These are phyloP conservation scores for Plantago lanceolata DNA, from an alignment of 305 asterid genomes.

Conservation along the genomic window DNA sequence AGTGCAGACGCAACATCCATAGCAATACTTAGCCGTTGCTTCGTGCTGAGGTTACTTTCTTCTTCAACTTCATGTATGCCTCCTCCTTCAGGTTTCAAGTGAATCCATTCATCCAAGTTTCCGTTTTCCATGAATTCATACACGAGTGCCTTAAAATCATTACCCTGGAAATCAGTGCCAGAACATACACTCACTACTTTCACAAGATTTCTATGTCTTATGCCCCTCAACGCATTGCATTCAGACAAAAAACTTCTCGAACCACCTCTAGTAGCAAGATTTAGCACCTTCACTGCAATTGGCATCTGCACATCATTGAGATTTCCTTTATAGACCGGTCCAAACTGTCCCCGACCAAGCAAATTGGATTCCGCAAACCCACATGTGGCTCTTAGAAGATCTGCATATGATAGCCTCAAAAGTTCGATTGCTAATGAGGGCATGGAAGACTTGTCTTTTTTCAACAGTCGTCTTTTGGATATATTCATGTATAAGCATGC, in stretches of 20 bases:
- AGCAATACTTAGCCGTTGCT: background rate
- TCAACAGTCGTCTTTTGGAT: background rate
- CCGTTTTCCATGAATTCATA: slow-evolving; percentile 13
- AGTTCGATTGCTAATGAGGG: background rate
- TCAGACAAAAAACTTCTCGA: slow-evolving; percentile 8
- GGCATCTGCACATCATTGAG: background rate
- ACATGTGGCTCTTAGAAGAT: slow-evolving; percentile 9
- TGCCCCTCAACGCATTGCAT: slow-evolving; percentile 19
- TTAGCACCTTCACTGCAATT: slow-evolving; percentile 20
- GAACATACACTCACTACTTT: slow-evolving; percentile 12
- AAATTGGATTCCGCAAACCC: slow-evolving; percentile 13
- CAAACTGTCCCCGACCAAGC: slow-evolving; percentile 9
- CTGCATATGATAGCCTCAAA: slow-evolving; percentile 15
- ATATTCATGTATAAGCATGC: background rate
- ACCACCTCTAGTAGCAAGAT: slow-evolving; percentile 11
- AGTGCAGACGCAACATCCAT: slow-evolving; percentile 4
- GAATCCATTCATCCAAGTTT: slow-evolving; percentile 17
- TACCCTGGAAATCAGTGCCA: slow-evolving; percentile 10
- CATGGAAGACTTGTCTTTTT: background rate
- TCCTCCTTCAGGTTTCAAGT: background rate
- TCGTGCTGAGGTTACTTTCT: background rate
- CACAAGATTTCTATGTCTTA: slow-evolving; percentile 17
- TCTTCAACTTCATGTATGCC: background rate
- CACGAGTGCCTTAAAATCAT: slow-evolving; percentile 15
- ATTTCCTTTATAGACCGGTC: slow-evolving; percentile 13